Evolutionary conservation across 176 grass and related monocot genomes (phyloP).

Genomic region (Eremochloa ophiuroides): DNA sequence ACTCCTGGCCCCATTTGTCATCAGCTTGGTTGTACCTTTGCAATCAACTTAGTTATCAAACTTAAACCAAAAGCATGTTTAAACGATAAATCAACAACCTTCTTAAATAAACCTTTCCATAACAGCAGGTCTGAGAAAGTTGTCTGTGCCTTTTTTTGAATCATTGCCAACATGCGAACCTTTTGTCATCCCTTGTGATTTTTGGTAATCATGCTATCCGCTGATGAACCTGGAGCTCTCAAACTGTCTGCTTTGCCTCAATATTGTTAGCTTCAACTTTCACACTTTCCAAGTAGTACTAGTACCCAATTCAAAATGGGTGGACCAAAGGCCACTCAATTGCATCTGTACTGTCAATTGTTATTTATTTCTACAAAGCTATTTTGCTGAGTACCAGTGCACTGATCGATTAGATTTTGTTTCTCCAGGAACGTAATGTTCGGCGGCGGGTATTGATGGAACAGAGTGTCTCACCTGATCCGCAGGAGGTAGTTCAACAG

Average conservation of each 20-base stretch:
- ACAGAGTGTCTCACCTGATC: background rate
- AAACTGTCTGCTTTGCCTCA: background rate
- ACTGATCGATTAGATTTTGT: conserved; percentile 9
- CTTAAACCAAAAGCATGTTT: background rate
- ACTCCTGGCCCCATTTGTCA: background rate
- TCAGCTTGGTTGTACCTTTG: background rate
- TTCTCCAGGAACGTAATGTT: conserved; percentile 34
- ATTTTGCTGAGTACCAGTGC: background rate
- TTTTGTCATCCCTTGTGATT: background rate
- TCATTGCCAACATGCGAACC: background rate
- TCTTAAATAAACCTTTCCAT: background rate
- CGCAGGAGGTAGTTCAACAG: conserved; percentile 5
- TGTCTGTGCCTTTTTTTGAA: background rate
- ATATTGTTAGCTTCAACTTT: conserved; percentile 7
- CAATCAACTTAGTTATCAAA: background rate
- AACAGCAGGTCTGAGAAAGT: background rate
- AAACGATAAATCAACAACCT: background rate
- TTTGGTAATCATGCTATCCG: conserved; percentile 2
- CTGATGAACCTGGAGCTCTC: background rate
- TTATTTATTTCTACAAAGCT: background rate
- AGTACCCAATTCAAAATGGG: background rate
- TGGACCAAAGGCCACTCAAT: background rate
- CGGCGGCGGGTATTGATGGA: conserved; percentile 24
- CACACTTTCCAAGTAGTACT: background rate
- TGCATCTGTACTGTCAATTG: background rate